Evolutionary conservation across 345 rosid genomes (phyloP).

Genomic region (Pistacia integerrima): DNA sequence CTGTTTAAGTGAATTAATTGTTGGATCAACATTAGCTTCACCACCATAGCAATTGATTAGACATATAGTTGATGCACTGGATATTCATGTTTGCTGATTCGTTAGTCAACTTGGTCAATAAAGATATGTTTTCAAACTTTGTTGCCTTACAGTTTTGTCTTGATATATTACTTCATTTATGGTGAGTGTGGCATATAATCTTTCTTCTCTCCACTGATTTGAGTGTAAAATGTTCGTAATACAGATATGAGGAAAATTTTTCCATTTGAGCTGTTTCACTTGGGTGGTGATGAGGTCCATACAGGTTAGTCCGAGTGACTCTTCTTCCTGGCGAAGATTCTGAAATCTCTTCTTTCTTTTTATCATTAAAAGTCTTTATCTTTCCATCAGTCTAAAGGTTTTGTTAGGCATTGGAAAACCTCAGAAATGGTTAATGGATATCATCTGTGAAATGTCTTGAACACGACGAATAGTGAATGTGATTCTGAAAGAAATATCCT

Average conservation of each 20-base stretch:
- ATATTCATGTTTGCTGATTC: neutral
- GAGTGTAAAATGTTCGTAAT: neutral
- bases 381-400: neutral
- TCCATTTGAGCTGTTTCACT: slow-evolving; percentile 94
- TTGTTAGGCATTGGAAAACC: neutral
- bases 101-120: neutral
- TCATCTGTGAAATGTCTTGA: neutral
- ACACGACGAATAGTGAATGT: neutral
- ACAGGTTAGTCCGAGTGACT: slow-evolving; percentile 52
- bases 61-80: neutral
- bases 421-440: neutral
- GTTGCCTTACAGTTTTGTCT: neutral
- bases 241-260: slow-evolving; percentile 87
- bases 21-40: neutral
- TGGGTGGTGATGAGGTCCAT: slow-evolving; percentile 98
- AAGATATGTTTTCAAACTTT: neutral
- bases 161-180: slow-evolving; percentile 1
- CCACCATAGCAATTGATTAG: neutral
- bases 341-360: neutral
- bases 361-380: neutral
- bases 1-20: neutral
- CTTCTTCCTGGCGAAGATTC: slow-evolving; percentile 9
- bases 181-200: neutral
- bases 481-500: neutral
- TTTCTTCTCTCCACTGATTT: neutral